phyloP scores from a whole-genome alignment of 1,284 basidiomycete species.

The Xerocomus minutiporus region DNA sequence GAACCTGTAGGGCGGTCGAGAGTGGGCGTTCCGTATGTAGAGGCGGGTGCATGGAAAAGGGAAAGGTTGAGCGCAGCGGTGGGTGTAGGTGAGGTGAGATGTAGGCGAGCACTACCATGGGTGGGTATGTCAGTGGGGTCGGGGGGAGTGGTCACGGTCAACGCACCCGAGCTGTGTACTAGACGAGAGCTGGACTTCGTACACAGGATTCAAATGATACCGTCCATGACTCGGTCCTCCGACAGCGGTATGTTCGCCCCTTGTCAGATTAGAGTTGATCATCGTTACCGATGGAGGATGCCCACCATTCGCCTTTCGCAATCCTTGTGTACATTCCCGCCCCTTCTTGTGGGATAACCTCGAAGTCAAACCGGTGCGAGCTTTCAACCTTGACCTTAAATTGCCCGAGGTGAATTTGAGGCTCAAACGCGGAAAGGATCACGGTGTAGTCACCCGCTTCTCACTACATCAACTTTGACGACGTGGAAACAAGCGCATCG shows the following conservation, averaged over 20 bases:
- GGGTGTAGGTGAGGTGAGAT: constrained; percentile 45
- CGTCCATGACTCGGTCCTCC: constrained; percentile 62
- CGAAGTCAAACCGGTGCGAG: constrained; percentile 59
- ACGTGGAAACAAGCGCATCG: neutral
- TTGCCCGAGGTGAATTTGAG: constrained; percentile 54
- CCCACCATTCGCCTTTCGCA: constrained; percentile 67
- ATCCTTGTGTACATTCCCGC: constrained; percentile 84
- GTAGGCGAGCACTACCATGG: constrained; percentile 57
- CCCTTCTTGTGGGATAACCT: constrained; percentile 81
- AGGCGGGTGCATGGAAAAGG: constrained; percentile 41
- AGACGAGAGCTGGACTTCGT: constrained; percentile 54
- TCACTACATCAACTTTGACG: constrained; percentile 4
- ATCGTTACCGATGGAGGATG: constrained; percentile 1
- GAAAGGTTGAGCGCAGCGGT: constrained; percentile 56
- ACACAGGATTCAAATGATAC: constrained; percentile 68
- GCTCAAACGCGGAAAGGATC: constrained; percentile 79
- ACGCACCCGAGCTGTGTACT: constrained; percentile 60
- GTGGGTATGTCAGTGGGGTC: constrained; percentile 2
- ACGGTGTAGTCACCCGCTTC: constrained; percentile 80
- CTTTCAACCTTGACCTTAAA: constrained; percentile 66
- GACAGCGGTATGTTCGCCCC: constrained; percentile 52
- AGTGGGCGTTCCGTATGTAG: constrained; percentile 10
- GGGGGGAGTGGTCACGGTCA: neutral
- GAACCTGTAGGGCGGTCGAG: constrained; percentile 53
- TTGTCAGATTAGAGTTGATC: constrained; percentile 22